Conservation (phyloP, 2,329 filamentous ascomycete species). For the Aspergillus ochraceoroseus region DNA sequence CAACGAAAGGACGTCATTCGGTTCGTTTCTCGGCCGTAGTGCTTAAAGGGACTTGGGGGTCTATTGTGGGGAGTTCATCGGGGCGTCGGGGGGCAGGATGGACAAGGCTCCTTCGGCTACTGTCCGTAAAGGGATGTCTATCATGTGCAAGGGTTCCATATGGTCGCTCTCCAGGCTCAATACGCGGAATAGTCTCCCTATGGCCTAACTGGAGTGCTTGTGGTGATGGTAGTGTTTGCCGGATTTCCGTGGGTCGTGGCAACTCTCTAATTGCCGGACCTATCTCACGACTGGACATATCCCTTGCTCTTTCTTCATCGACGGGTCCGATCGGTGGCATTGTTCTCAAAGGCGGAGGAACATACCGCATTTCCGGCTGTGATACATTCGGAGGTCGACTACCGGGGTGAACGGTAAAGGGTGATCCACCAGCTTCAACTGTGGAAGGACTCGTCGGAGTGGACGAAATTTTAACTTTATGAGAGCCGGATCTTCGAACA, state of each 20-base stretch:
- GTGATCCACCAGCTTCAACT: conserved; percentile 19
- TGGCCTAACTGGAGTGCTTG: conserved; percentile 30
- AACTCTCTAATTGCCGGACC: conserved; percentile 26
- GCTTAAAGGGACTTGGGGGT: conserved; percentile 21
- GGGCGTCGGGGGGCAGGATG: conserved; percentile 24
- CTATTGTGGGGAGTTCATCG: conserved; percentile 22
- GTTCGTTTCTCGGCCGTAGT: conserved; percentile 20
- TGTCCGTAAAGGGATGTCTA: conserved; percentile 25
- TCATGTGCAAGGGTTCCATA: conserved; percentile 23
- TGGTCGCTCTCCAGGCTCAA: conserved; percentile 24
- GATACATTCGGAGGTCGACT: conserved; percentile 16
- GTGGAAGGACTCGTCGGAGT: conserved; percentile 31
- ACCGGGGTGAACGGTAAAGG: conserved; percentile 21
- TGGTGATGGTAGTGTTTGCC: conserved; percentile 30
- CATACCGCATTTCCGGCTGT: conserved; percentile 23
- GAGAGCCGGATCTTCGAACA: conserved; percentile 26
- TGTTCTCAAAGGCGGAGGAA: conserved; percentile 16
- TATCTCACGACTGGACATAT: conserved; percentile 22
- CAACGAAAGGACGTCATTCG: conserved; percentile 14
- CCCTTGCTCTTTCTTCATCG: conserved; percentile 21
- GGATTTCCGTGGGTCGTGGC: conserved; percentile 25
- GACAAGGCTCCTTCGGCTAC: conserved; percentile 22
- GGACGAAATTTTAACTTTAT: conserved; percentile 28
- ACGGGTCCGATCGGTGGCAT: conserved; percentile 16
- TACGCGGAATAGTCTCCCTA: conserved; percentile 25